A percentile compares a stretch with the other conserved stretches of the same genome.
These are phyloP conservation scores for Dothidotthia symphoricarpi DNA, from an alignment of 2,329 filamentous ascomycete species.

Conservation along the genomic window DNA sequence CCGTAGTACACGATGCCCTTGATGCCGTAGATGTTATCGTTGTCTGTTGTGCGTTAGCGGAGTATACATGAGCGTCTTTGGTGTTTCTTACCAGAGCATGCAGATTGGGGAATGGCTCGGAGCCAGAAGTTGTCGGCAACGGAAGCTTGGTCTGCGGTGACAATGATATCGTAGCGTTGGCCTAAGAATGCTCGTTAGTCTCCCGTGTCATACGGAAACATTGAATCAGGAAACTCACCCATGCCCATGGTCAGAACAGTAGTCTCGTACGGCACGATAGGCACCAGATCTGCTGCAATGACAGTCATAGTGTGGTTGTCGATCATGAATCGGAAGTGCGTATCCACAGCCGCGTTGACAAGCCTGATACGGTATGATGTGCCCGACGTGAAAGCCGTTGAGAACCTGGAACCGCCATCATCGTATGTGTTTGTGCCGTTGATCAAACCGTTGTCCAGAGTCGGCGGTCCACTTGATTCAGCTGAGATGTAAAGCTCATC, in stretches of 20 bases:
- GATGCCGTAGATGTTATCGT: slow-evolving; percentile 34
- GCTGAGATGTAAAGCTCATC: slow-evolving; percentile 37
- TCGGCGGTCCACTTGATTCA: slow-evolving; percentile 31
- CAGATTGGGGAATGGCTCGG: slow-evolving; percentile 42
- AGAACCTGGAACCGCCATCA: slow-evolving; percentile 36
- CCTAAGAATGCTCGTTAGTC: slow-evolving; percentile 4
- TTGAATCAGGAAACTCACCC: slow-evolving; percentile 9
- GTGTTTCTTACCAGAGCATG: slow-evolving; percentile 28
- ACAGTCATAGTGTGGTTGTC: slow-evolving; percentile 47
- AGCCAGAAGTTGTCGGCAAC: slow-evolving; percentile 38
- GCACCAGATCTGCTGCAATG: slow-evolving; percentile 46
- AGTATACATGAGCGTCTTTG: neutral
- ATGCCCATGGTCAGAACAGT: slow-evolving; percentile 43
- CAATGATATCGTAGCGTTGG: slow-evolving; percentile 42
- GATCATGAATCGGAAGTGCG: slow-evolving; percentile 45
- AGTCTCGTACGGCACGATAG: slow-evolving; percentile 43
- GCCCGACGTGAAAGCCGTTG: slow-evolving; percentile 38
- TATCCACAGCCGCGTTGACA: slow-evolving; percentile 45
- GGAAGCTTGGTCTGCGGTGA: slow-evolving; percentile 34
- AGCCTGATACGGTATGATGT: slow-evolving; percentile 46
- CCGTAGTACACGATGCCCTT: slow-evolving; percentile 43
- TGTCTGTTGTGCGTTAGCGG: slow-evolving; percentile 9
- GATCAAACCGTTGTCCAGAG: slow-evolving; percentile 46
- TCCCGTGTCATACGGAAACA: too few relatives aligned
- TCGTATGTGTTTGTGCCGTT: slow-evolving; percentile 46